Evolutionary conservation across 345 rosid genomes (phyloP).

Genomic region (Kernera saxatilis): DNA sequence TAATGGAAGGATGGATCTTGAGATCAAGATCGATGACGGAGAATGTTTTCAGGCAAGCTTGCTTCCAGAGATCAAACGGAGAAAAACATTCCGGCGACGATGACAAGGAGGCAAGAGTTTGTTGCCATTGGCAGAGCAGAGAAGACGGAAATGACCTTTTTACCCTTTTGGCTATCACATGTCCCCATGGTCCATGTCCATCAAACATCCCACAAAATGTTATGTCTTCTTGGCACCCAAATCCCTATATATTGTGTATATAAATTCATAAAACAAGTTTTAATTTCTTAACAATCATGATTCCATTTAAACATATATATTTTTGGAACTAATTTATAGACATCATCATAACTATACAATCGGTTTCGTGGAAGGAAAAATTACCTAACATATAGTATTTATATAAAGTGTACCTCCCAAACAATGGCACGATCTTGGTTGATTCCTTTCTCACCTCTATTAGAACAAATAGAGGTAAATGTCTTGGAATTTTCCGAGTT

Average conservation of each 20-base stretch:
- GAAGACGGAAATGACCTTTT: conserved; percentile 50
- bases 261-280: neutral
- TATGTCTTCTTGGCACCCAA: conserved; percentile 85
- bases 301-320: neutral
- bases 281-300: neutral
- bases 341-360: neutral
- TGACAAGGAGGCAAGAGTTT: conserved; percentile 41
- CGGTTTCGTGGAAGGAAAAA: neutral
- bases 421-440: conserved; percentile 76
- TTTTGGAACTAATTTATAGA: neutral
- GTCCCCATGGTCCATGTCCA: conserved; percentile 98
- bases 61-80: conserved; percentile 65
- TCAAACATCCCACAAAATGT: conserved; percentile 81
- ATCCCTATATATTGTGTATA: conserved; percentile 43
- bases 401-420: conserved; percentile 62
- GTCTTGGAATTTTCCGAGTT: conserved; percentile 42
- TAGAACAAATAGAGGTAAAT: conserved; percentile 64
- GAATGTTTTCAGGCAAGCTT: conserved; percentile 59
- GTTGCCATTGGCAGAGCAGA: conserved; percentile 77
- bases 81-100: conserved; percentile 33
- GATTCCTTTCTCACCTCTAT: conserved; percentile 71
- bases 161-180: conserved; percentile 58
- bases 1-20: conserved; percentile 50
- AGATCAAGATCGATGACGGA: conserved; percentile 71
- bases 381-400: conserved; percentile 4